These are phyloP conservation scores for Psilocybe tampanensis DNA, from an alignment of 768 basidiomycete genomes.

Conservation along the genomic window DNA sequence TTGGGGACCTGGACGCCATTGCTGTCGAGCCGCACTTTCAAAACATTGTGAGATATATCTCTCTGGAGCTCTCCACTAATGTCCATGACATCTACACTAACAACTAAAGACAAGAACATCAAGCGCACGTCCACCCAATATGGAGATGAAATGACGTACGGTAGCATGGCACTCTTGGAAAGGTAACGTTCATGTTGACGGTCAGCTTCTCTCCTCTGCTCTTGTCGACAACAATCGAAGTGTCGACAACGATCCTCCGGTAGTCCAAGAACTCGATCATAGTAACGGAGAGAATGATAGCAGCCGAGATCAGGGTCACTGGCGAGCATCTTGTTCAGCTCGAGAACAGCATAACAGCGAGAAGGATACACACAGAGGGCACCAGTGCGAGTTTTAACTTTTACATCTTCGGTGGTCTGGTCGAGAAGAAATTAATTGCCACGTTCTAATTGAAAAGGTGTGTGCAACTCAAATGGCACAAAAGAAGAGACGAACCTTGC, in stretches of 20 bases:
- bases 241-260: slow-evolving; percentile 81
- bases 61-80: slow-evolving; percentile 95
- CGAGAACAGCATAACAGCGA: neutral
- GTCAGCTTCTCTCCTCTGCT: slow-evolving; percentile 94
- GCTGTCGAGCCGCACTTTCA: slow-evolving; percentile 76
- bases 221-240: slow-evolving; percentile 93
- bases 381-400: slow-evolving; percentile 96
- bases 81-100: slow-evolving; percentile 97
- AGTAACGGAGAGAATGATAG: slow-evolving; percentile 90
- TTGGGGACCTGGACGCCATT: slow-evolving; percentile 61
- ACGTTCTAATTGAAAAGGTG: slow-evolving; percentile 25
- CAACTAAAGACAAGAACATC: slow-evolving; percentile 51
- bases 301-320: slow-evolving; percentile 93
- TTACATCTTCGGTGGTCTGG: slow-evolving; percentile 98
- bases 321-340: slow-evolving; percentile 12
- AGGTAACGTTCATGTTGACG: slow-evolving; percentile 90
- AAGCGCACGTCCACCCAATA: slow-evolving; percentile 3
- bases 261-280: slow-evolving; percentile 97
- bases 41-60: slow-evolving; percentile 86
- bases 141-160: slow-evolving; percentile 54
- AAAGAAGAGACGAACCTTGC: slow-evolving; percentile 68
- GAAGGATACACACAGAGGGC: slow-evolving; percentile 69
- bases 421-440: slow-evolving; percentile 15
- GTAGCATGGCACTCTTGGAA: slow-evolving; percentile 97
- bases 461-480: slow-evolving; percentile 1